Evolutionary conservation across 257 asterid genomes (phyloP), one percentile per base, ranked within the genome.

Genomic region (Cordia subcordata): DNA sequence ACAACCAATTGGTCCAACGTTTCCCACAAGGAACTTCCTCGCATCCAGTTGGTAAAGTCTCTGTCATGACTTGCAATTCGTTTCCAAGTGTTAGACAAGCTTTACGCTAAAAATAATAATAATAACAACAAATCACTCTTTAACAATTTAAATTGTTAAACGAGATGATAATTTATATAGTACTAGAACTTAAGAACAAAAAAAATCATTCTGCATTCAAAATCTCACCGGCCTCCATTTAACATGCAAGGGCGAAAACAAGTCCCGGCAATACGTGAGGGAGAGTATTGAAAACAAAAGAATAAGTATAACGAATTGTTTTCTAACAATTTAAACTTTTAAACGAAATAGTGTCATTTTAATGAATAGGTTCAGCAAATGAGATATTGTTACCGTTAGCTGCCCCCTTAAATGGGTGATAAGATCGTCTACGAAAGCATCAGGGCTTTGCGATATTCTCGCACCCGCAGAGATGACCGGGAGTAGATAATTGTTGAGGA

Each of bases 1-100:
- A 83, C 99, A 92, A 5, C 99, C 99, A 18, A 88, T 62, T 5
- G 99, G 99, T 5, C 99, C 99, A 1, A 92, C 96, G 49, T 92
- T 92, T 45, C 87, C 89, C 33, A 92, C 60, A 10, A 92, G 66
- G 64, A 92, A 92, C 78, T 88, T 92, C 66, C 96, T 76, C 0
- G 81, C 99, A 53, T 84, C 96, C 68, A 92, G n/a, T 49, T 57
- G 55, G 71, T 92, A 92, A 8, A 86, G 81, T 55, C 99, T 84
- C 99, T 92, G 84, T 6, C 35, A 27, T 27, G 35, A 27, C 3
- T 1, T 6, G 6, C 35, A 27, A 27, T 27, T 1, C 6, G 35
- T 27, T 27, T 27, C 6, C 4, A 27, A 27, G 35, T 6, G 35
- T 27, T 27, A 27, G 35, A 27, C 35, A 27, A 27, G 35, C 3